phyloP scores from a whole-genome alignment of 148 eudicot genomes.

The Arbutus unedo region DNA sequence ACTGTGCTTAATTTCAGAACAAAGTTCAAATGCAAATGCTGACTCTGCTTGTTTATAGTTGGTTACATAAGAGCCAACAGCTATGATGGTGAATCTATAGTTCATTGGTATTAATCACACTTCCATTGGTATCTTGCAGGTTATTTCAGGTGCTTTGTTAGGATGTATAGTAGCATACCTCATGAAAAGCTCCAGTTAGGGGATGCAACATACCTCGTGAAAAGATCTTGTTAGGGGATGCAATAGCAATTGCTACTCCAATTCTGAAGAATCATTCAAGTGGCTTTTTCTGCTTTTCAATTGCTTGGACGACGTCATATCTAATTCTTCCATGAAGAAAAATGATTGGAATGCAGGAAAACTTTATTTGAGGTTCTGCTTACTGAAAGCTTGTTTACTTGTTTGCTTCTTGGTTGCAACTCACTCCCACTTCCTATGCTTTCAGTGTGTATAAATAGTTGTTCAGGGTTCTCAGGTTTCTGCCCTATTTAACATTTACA shows the following conservation, averaged over 20 bases:
- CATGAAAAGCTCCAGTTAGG: slow-evolving; percentile 30
- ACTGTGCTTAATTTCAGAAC: neutral
- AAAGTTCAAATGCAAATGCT: neutral
- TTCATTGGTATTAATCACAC: neutral
- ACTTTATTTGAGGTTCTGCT: neutral
- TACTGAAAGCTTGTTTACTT: neutral
- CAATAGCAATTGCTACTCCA: neutral
- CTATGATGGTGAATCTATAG: neutral
- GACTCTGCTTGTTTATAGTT: neutral
- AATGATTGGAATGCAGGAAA: neutral
- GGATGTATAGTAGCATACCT: slow-evolving; percentile 40
- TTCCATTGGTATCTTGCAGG: slow-evolving; percentile 27
- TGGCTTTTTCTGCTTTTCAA: neutral
- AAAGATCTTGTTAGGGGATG: slow-evolving; percentile 21
- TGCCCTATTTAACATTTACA: neutral
- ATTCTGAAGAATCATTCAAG: neutral
- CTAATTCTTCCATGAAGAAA: neutral
- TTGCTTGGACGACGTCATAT: neutral
- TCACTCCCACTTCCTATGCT: neutral
- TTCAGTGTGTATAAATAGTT: slow-evolving; percentile 10
- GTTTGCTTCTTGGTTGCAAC: neutral
- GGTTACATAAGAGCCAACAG: neutral
- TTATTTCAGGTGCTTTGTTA: slow-evolving; percentile 42
- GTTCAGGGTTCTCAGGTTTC: neutral
- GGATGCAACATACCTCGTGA: slow-evolving; percentile 28